phyloP scores from a whole-genome alignment of 1,284 basidiomycete species.

The Trametes pubescens region DNA sequence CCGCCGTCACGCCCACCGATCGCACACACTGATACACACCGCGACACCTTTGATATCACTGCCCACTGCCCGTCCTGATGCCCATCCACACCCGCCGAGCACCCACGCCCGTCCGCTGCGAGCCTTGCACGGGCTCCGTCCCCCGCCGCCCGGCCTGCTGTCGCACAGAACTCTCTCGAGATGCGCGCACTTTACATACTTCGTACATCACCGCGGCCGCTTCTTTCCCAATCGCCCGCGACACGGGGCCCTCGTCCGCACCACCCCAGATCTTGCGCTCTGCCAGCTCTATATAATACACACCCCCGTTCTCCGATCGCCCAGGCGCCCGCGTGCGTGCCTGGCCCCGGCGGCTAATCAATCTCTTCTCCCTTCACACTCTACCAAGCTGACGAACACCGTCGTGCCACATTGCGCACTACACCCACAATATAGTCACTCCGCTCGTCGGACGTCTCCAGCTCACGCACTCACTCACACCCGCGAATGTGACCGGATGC shows the following conservation, averaged over 20 bases:
- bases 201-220: slow-evolving; percentile 21
- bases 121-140: background rate
- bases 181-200: slow-evolving; percentile 25
- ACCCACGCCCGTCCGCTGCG: background rate
- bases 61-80: too few species aligned
- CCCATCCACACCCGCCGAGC: too few species aligned
- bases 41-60: background rate
- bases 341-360: slow-evolving; percentile 23
- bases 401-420: slow-evolving; percentile 18
- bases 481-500: slow-evolving; percentile 1
- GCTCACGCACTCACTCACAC: background rate
- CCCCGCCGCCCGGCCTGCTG: slow-evolving; percentile 4
- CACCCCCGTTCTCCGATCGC: slow-evolving; percentile 30
- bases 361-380: slow-evolving; percentile 29
- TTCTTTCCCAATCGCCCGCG: slow-evolving; percentile 5
- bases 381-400: slow-evolving; percentile 19
- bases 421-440: background rate
- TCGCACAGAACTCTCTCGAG: slow-evolving; percentile 13
- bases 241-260: slow-evolving; percentile 23
- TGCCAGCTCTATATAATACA: slow-evolving; percentile 5
- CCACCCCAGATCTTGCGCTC: slow-evolving; percentile 31
- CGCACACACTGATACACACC: slow-evolving; percentile 21
- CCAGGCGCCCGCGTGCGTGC: slow-evolving; percentile 24
- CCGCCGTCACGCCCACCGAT: slow-evolving; percentile 10
- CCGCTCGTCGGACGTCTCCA: slow-evolving; percentile 16